phyloP scores from a whole-genome alignment of 2,329 filamentous ascomycete species.

The Cladosporium phlei region DNA sequence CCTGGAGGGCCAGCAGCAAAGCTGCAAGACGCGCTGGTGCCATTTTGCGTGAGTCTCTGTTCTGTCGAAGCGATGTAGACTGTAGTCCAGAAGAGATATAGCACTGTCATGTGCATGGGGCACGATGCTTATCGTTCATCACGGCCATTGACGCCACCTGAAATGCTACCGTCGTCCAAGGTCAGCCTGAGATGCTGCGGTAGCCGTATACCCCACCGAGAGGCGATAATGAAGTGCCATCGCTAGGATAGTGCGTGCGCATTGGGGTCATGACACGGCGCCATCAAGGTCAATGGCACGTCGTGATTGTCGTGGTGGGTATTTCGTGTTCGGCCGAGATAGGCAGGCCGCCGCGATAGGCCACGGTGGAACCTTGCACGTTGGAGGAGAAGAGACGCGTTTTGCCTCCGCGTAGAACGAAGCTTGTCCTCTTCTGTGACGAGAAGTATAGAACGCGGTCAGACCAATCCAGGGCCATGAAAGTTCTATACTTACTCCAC shows the following conservation, averaged over 20 bases:
- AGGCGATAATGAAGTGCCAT: constrained; percentile 1
- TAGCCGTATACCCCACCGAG: background rate
- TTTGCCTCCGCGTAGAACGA: background rate
- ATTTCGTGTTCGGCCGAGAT: background rate
- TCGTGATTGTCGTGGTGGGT: background rate
- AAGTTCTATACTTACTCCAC: background rate
- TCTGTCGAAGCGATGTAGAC: background rate
- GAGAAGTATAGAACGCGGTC: background rate
- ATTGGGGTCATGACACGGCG: background rate
- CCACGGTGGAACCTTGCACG: too few species aligned
- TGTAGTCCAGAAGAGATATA: background rate
- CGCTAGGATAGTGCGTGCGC: background rate
- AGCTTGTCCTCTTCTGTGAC: background rate
- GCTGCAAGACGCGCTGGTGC: background rate
- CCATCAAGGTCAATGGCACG: background rate
- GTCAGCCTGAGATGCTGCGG: background rate
- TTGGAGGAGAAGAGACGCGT: background rate
- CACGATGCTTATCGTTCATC: background rate
- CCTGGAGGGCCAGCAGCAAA: background rate
- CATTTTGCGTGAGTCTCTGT: background rate
- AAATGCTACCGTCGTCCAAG: background rate
- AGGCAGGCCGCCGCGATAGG: background rate
- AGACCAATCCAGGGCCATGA: background rate
- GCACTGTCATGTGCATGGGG: background rate
- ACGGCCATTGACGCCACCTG: background rate